phyloP scores from a whole-genome alignment of 1,284 basidiomycete species.

The Cystobasidiaceae sp. region DNA sequence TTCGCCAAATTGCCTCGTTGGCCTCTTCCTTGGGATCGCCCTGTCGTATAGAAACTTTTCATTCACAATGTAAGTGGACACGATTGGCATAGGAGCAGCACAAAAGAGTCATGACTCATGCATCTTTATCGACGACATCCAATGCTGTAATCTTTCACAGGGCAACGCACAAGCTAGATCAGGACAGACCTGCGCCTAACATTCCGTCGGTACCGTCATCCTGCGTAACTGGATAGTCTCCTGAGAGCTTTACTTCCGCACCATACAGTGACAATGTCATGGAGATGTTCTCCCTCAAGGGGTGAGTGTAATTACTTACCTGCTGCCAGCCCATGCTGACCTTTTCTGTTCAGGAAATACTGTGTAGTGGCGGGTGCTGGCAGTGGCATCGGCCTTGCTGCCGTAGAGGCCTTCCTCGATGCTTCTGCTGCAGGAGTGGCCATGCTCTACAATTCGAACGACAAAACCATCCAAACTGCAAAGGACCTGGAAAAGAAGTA shows the following conservation, averaged over 20 bases:
- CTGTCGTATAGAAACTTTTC: too few species aligned
- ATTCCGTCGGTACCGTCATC: constrained; percentile 5
- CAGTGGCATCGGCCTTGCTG: constrained; percentile 45
- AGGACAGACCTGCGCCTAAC: constrained; percentile 12
- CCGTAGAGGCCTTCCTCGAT: constrained; percentile 44
- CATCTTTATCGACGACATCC: too few species aligned
- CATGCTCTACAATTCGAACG: constrained; percentile 44
- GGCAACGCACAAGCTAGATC: constrained; percentile 6
- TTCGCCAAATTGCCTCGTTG: too few species aligned
- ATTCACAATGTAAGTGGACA: too few species aligned
- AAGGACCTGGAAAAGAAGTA: constrained; percentile 41
- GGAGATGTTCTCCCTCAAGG: constrained; percentile 34
- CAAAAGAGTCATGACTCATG: too few species aligned
- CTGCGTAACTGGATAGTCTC: constrained; percentile 2
- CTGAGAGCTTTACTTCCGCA: background rate
- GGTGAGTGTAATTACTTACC: background rate
- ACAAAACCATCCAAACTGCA: constrained; percentile 39
- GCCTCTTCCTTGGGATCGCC: too few species aligned
- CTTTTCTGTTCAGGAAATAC: constrained; percentile 44
- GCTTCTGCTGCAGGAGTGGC: constrained; percentile 44
- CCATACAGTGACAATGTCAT: constrained; percentile 26
- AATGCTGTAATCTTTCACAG: too few species aligned
- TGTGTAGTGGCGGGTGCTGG: constrained; percentile 44
- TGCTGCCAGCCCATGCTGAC: background rate
- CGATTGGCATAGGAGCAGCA: too few species aligned